These are phyloP conservation scores for Euphorbia lathyris DNA, from an alignment of 345 rosid species.

Conservation along the genomic window DNA sequence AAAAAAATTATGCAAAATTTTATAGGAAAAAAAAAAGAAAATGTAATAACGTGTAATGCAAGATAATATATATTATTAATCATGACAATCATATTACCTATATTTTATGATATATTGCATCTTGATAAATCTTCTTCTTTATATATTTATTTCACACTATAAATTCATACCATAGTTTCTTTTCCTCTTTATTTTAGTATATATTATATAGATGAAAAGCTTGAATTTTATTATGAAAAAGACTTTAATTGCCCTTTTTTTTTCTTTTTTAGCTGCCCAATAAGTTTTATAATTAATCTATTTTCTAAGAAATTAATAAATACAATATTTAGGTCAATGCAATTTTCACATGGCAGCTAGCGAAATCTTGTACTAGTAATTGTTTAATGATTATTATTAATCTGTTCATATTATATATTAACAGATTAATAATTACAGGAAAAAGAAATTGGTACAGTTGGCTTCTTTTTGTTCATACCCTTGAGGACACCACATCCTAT, in stretches of 20 bases:
- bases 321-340: not conserved
- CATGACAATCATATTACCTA: not conserved
- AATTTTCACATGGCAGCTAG: slow-evolving; percentile 7
- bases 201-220: too few relatives aligned
- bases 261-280: too few relatives aligned
- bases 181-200: too few relatives aligned
- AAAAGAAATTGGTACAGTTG: not conserved
- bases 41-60: not conserved
- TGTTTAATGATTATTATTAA: not conserved
- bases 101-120: too few relatives aligned
- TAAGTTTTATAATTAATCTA: too few relatives aligned
- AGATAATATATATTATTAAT: not conserved
- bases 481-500: not conserved
- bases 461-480: not conserved
- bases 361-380: too few relatives aligned
- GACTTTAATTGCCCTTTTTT: too few relatives aligned
- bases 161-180: too few relatives aligned
- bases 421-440: too few relatives aligned
- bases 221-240: not conserved
- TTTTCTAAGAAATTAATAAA: too few relatives aligned
- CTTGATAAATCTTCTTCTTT: too few relatives aligned
- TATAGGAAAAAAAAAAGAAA: not conserved
- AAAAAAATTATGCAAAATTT: not conserved
- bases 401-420: not conserved
- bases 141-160: too few relatives aligned